A percentile compares a stretch with the other conserved stretches of the same genome.
These are phyloP conservation scores for Tetracladium maxilliforme DNA, from an alignment of 2,329 filamentous ascomycete species.

Conservation along the genomic window DNA sequence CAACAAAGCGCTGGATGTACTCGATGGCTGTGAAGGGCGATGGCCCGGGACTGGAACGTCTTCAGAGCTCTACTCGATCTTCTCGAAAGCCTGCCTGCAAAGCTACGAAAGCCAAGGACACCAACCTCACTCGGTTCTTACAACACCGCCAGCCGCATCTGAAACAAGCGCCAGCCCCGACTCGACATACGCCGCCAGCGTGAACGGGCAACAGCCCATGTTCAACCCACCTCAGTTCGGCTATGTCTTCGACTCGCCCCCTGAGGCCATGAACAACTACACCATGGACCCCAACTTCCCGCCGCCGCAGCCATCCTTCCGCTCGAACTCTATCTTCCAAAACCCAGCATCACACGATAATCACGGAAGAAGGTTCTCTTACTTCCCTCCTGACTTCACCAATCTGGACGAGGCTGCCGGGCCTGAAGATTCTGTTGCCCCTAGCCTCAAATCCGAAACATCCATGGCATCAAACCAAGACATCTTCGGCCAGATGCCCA, in stretches of 20 bases:
- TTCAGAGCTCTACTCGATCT: conserved; percentile 71
- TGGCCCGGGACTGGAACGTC: conserved; percentile 87
- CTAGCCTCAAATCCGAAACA: neutral
- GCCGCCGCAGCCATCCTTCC: conserved; percentile 33
- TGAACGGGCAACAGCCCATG: conserved; percentile 16
- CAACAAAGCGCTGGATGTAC: conserved; percentile 59
- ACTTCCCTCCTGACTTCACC: conserved; percentile 42
- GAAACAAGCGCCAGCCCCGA: conserved; percentile 28
- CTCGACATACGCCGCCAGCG: conserved; percentile 21
- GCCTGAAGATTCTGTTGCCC: neutral
- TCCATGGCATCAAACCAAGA: neutral
- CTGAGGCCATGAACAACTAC: conserved; percentile 29
- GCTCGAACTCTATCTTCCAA: conserved; percentile 52
- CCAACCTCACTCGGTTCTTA: conserved; percentile 30
- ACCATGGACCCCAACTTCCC: conserved; percentile 21
- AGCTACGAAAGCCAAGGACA: conserved; percentile 55
- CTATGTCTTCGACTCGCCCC: conserved; percentile 39
- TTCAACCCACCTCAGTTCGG: conserved; percentile 41
- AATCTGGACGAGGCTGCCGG: neutral
- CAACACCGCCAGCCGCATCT: conserved; percentile 23
- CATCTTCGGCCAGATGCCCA: neutral
- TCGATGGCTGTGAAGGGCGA: conserved; percentile 66
- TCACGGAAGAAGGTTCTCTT: conserved; percentile 42
- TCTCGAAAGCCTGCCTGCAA: conserved; percentile 74
- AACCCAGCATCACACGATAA: conserved; percentile 37